Conservation (phyloP, 768 basidiomycete genomes). For the Pulveroboletus sp. region DNA sequence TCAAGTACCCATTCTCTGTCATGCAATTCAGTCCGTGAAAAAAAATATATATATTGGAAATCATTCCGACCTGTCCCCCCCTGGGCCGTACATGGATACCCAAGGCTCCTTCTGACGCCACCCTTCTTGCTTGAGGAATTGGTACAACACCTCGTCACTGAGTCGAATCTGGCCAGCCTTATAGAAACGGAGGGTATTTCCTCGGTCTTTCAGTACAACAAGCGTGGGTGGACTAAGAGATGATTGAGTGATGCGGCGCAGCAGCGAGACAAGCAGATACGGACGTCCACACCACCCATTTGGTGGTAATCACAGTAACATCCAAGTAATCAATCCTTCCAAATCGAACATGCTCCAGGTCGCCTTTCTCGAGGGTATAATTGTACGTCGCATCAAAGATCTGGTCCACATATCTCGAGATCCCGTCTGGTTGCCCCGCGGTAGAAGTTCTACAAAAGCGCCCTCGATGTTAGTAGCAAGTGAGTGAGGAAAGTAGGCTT, state of each 20-base stretch:
- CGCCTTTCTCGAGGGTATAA: constrained; percentile 49
- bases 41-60: background rate
- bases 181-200: constrained; percentile 79
- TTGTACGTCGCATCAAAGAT: constrained; percentile 75
- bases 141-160: constrained; percentile 52
- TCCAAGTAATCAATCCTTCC: constrained; percentile 85
- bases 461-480: background rate
- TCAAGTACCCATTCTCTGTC: constrained; percentile 66
- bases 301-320: constrained; percentile 77
- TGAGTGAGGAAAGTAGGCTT: constrained; percentile 24
- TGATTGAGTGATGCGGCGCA: background rate
- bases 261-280: constrained; percentile 23
- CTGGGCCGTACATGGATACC: constrained; percentile 66
- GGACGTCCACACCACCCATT: constrained; percentile 83
- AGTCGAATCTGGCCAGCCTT: constrained; percentile 58
- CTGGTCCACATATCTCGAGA: constrained; percentile 68
- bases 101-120: constrained; percentile 67
- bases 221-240: constrained; percentile 65
- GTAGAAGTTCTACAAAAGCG: constrained; percentile 48
- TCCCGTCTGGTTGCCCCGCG: constrained; percentile 51
- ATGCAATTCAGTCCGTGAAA: constrained; percentile 6
- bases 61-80: constrained; percentile 58
- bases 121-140: constrained; percentile 59
- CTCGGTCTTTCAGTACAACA: constrained; percentile 66
- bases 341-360: constrained; percentile 70